These are phyloP conservation scores for Penicillium soppii DNA, from an alignment of 495 filamentous ascomycete species.

Conservation along the genomic window DNA sequence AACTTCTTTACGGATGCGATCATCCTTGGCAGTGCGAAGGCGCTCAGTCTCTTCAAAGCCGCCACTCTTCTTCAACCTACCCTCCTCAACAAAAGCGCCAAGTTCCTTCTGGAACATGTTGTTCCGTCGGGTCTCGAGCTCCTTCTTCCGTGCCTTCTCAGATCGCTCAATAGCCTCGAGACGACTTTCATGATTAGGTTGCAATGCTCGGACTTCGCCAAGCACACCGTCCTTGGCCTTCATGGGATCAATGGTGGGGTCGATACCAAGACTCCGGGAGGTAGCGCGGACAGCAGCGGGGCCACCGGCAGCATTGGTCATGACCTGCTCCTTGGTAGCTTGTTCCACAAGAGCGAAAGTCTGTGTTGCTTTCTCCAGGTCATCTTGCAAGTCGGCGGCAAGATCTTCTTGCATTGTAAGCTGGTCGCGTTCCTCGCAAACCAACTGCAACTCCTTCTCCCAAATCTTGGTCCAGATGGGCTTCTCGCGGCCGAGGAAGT, in stretches of 20 bases:
- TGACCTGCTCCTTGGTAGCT: conserved; percentile 92
- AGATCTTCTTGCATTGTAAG: conserved; percentile 93
- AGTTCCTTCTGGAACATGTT: conserved; percentile 89
- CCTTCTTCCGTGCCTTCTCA: conserved; percentile 82
- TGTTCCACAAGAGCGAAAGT: conserved; percentile 95
- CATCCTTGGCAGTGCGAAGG: conserved; percentile 79
- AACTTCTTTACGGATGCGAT: conserved; percentile 79
- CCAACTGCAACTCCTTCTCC: conserved; percentile 91
- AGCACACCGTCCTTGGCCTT: conserved; percentile 88
- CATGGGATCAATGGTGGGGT: conserved; percentile 65
- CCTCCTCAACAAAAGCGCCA: conserved; percentile 83
- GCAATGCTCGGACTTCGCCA: conserved; percentile 89
- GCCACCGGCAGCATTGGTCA: conserved; percentile 53
- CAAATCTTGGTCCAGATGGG: conserved; percentile 97
- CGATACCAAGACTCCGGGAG: conserved; percentile 63
- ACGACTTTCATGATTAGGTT: conserved; percentile 90
- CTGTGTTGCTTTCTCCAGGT: conserved; percentile 88
- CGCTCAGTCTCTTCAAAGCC: conserved; percentile 93
- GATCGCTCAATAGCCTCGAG: conserved; percentile 94
- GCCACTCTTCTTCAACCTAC: conserved; percentile 90
- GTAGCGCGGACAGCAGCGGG: conserved; percentile 46
- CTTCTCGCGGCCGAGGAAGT: conserved; percentile 87
- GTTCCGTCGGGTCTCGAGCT: conserved; percentile 72
- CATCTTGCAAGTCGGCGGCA: conserved; percentile 85
- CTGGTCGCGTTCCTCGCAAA: conserved; percentile 92